Evolutionary conservation across 2,329 filamentous ascomycete species (phyloP), one percentile per base, ranked within the genome.

Genomic region (Shiraia bambusicola): DNA sequence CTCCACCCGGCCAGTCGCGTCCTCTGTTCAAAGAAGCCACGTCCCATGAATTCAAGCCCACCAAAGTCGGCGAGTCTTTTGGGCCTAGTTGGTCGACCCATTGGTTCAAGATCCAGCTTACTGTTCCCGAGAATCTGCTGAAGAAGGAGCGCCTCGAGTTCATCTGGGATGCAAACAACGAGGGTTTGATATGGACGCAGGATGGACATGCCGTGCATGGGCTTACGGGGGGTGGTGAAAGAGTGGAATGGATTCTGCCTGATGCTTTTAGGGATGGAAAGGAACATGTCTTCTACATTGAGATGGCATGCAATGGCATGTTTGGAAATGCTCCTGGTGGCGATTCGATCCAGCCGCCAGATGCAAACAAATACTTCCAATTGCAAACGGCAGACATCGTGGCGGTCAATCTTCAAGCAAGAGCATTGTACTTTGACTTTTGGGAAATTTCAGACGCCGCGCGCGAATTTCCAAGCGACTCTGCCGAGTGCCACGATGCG

Each of bases 221-320:
- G 11, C 73, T 98, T 58, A 96, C 91, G 1, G 93, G 93, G 13
- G 86, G 86, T 40, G 88, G 88, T 28, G 93, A 98, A 62, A 81
- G 93, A 39, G 79, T 84, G 12, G 90, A 97, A 70, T 98, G 92
- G 91, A 82, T 95, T 45, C 76, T 98, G 31, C 92, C 93, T 7
- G 76, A 88, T 36, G 75, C 76, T 12, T 95, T 87, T 72, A 81
- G 87, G 48, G 88, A 95, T 66, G 91, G 89, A 38, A 83, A 92
- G 65, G 81, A 90, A 59, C 91, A 97, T 67, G 82, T 79, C 13
- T 87, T 98, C 59, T 98, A 96, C 69, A 85, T 98, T 52, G 93
- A 98, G 73, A 95, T 97, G 88, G 93, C 93, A 14, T 97, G 93
- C 72, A 98, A 98, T 68, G 84, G 86, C 69, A 97, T 97, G 91